Base-by-base conservation (phyloP, 768 basidiomycete species). In the Krasilnikovozyma curviuscula region DNA sequence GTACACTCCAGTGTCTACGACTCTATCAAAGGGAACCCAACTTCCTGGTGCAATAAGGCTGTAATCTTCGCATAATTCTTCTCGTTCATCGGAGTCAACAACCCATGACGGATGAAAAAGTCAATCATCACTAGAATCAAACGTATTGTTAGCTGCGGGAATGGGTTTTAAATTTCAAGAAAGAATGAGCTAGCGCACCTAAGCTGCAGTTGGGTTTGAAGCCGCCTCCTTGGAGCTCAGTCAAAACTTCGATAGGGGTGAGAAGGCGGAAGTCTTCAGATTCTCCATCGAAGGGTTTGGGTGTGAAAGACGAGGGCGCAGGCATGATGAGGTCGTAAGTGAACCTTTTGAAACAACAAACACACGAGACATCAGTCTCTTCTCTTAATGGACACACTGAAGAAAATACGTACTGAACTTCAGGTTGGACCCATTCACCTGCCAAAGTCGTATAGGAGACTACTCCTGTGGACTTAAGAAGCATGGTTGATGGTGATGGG, bases 181-280 rank as follows among this genome's bases (percentile, higher is more conserved):
- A 21, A 16, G 28, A 18, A 13, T 5, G 10, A 16, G 7, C 21
- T 13, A 40, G 53, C 52, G 24, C 31, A 83, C 83, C 82, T 3
- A 83, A 57, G 4, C 80, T 85, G 56, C 85, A 93, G 58, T 98
- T 97, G 1, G 84, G 73, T 65, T 98, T 98, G 72, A 98, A 97
- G 23, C 78, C 63, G 0, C 78, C 78, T 7, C 66, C 63, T 27
- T 72, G 73, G 67, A 97, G 75, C 44, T 71, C 75, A 32, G 67
- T 50, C 6, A 81, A 67, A 16, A 89, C 72, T 27, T 74, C 70
- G 1, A 71, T 68, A 34, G 85, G 65, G 2, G 73, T 63, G 35
- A 85, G 67, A 21, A 91, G 68, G 83, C 89, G 49, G 56, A 98
- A 98, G 1, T 73, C 78, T 60, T 93, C 88, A 2, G 93, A 93